phyloP scores from a whole-genome alignment of 2,329 filamentous ascomycete species.

The Aspergillus latus region DNA sequence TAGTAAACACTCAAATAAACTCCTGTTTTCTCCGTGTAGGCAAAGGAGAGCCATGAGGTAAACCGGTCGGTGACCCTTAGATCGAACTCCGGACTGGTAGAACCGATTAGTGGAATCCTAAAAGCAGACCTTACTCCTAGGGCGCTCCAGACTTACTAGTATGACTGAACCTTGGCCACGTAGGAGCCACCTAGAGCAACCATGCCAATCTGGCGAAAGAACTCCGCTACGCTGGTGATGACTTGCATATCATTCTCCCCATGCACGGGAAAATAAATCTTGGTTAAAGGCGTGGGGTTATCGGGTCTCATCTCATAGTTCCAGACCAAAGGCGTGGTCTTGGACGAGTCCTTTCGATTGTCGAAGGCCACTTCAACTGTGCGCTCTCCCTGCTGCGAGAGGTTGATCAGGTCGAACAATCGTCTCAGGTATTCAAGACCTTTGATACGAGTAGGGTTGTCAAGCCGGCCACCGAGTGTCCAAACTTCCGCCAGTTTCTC shows the following conservation, averaged over 20 bases:
- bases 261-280: constrained; percentile 20
- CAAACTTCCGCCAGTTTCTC: constrained; percentile 10
- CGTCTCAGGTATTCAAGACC: neutral
- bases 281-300: constrained; percentile 12
- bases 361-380: neutral
- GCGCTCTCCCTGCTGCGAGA: neutral
- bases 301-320: constrained; percentile 19
- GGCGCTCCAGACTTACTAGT: neutral
- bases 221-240: constrained; percentile 1
- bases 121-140: neutral
- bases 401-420: neutral
- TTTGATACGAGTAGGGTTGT: neutral
- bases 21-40: constrained; percentile 19
- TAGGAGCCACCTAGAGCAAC: neutral
- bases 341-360: neutral
- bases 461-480: constrained; percentile 8
- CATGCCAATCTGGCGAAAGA: neutral
- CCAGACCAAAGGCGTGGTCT: constrained; percentile 14
- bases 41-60: constrained; percentile 21
- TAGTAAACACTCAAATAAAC: constrained; percentile 23
- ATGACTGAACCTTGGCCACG: neutral
- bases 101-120: neutral
- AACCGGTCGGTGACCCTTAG: constrained; percentile 6
- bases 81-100: constrained; percentile 9
- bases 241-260: constrained; percentile 15